Base-by-base conservation (phyloP, 2,329 filamentous ascomycete species). In the Cercospora sp. region DNA sequence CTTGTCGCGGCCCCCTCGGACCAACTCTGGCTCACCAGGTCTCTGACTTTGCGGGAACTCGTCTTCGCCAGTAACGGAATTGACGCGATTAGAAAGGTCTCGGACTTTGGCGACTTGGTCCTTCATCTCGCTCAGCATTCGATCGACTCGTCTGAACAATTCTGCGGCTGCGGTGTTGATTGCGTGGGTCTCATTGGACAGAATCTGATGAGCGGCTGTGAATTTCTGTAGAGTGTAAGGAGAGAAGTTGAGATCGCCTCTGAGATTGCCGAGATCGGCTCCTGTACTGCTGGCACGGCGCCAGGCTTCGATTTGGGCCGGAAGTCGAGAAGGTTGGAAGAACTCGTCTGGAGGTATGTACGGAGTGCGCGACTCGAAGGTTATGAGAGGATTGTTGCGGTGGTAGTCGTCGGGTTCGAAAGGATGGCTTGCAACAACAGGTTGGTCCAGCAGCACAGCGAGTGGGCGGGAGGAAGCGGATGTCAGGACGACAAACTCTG, bases 81-180 rank as follows among this genome's bases (percentile, higher is more conserved):
- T 90, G 31, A 93, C 87, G 72, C 87, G 87, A 45, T 83, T 81
- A 75, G 87, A 87, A 48, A 92, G 85, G 73, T 90, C 87, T 64
- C 87, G 87, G 30, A 87, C 89, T 72, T 89, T 88, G 69, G 81
- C 81, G 26, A 93, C 85, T 76, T 94, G 91, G 69, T 89, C 86
- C 70, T 82, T 83, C 51, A 93, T 83, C 75, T 93, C 90, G 18
- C 83, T 81, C 73, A 90, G 88, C 28, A 94, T 83, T 57, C 87
- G 84, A 72, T 90, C 86, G 69, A 90, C 92, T 64, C 89, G 85
- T 28, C 89, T 84, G 80, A 93, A 94, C 5, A 94, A 82, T 73
- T 93, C 90, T 1, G 90, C 87, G 0, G 90, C 91, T 1, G 90
- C 91, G 53, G 86, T 81, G 16, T 90, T 90, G 10, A 94, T 83